Evolutionary conservation across 1,139 yeast species (phyloP), one percentile per base, ranked within the genome.

Genomic region (Hansenula anomala): DNA sequence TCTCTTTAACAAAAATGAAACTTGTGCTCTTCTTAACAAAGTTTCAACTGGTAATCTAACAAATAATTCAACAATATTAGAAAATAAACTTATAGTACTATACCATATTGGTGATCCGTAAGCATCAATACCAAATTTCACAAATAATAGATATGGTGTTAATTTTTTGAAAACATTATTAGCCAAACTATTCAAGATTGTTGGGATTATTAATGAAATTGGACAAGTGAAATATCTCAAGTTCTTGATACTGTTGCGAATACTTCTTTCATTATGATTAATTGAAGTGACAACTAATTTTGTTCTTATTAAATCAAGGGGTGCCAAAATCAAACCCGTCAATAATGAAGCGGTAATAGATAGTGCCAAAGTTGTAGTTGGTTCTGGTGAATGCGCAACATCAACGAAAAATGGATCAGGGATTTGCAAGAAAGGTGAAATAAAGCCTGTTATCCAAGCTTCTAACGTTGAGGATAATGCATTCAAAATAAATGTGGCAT

Each of bases 321-420:
- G 97, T 43, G 92, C 77, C 38, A 92, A 69, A 4, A 86, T 55
- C n/a, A 89, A 58, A 1, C 90, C 87, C 0, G 96, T 80, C 29
- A 84, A 58, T 1, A 87, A 78, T 37, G 87, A 75, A 0, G 95
- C 92, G 28, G 78, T 64, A 3, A 89, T 73, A 2, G 88, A 80
- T 16, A 88, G 66, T 41, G 78, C 63, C 20, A 89, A 66, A 14
- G 95, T 80, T 37, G 74, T 67, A 41, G 78, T 64, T 1, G 95
- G 89, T 48, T 82, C 88, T 4, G 90, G 80, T 27, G 92, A 83
- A 55, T 85, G 95, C 22, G 88, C 73, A 46, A 87, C 73, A 49
- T 87, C 96, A 47, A 88, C 79, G 58, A 87, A 84, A 48, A 82
- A 80, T 1, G 97, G 96, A 56, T 89, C 97, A 0, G 96, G 96